Percentiles rank a stretch among this genome's conserved stretches.
phyloP scores from a whole-genome alignment of 257 asterid genomes.

The Lithospermum erythrorhizon region DNA sequence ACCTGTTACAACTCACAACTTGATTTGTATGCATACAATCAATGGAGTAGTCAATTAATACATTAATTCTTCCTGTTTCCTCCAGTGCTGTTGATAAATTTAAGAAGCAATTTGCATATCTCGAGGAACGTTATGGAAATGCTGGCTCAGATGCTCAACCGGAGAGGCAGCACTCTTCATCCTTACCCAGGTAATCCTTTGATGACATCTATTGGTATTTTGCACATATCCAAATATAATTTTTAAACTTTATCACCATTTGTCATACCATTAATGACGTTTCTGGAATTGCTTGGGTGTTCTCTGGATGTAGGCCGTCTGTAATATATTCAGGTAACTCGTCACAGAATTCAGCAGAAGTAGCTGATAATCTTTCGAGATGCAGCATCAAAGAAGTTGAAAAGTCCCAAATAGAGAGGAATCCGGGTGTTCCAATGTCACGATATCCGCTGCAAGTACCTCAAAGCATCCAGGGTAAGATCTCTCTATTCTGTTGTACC shows the following conservation, averaged over 20 bases:
- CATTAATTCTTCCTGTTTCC: constrained; percentile 3
- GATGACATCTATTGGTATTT: not conserved
- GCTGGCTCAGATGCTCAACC: constrained; percentile 67
- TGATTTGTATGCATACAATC: not conserved
- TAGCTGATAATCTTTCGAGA: constrained; percentile 56
- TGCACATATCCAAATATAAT: not conserved
- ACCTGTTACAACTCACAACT: not conserved
- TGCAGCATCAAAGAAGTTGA: constrained; percentile 67
- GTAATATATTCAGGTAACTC: constrained; percentile 63
- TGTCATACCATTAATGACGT: constrained; percentile 1
- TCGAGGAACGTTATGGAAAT: constrained; percentile 80
- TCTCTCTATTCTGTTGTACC: not conserved
- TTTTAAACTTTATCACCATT: not conserved
- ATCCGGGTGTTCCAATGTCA: constrained; percentile 42
- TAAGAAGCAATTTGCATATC: constrained; percentile 90
- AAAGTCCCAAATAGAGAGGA: constrained; percentile 40
- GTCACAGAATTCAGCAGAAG: constrained; percentile 33
- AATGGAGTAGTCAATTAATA: not conserved
- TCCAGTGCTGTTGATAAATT: constrained; percentile 96
- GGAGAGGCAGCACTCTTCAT: constrained; percentile 94
- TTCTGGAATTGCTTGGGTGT: constrained; percentile 6
- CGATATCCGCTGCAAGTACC: constrained; percentile 82
- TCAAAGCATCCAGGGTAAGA: constrained; percentile 63
- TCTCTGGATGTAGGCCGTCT: constrained; percentile 44
- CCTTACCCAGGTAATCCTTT: constrained; percentile 66